Conservation (phyloP, 768 basidiomycete species). For the Russula sp. region DNA sequence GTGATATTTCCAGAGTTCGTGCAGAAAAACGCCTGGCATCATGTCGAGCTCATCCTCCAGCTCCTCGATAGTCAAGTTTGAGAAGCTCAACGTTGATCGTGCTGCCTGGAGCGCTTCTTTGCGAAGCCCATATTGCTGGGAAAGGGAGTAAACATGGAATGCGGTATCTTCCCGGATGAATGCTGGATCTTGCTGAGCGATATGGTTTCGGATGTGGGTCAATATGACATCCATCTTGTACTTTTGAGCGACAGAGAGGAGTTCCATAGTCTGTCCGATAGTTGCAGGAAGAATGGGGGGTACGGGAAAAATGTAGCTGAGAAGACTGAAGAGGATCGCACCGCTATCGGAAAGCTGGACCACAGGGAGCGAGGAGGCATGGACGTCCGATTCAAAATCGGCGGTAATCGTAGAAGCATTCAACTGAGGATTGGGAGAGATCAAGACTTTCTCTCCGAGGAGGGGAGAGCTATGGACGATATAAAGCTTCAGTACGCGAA, state of each 20-base stretch:
- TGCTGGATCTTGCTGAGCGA: not conserved
- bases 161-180: not conserved
- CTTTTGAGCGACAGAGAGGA: not conserved
- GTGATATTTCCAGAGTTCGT: conserved; percentile 12
- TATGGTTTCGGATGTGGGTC: not conserved
- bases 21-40: not conserved
- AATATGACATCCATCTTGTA: conserved; percentile 8
- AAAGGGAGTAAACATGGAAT: not conserved
- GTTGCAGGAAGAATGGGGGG: not conserved
- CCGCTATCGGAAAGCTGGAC: not conserved
- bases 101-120: conserved; percentile 8
- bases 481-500: conserved; percentile 41
- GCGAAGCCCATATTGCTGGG: conserved; percentile 3
- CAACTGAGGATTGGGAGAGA: not conserved
- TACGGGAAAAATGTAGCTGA: conserved; percentile 7
- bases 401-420: not conserved
- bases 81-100: not conserved
- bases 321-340: conserved; percentile 3
- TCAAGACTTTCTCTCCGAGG: conserved; percentile 28
- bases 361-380: not conserved
- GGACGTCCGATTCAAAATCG: too few relatives aligned
- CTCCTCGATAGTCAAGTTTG: not conserved
- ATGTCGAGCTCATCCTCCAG: not conserved
- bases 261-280: conserved; percentile 1
- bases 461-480: conserved; percentile 40